Evolutionary conservation across 1,139 yeast species (phyloP).

Genomic region (Debaryomyces udenii): DNA sequence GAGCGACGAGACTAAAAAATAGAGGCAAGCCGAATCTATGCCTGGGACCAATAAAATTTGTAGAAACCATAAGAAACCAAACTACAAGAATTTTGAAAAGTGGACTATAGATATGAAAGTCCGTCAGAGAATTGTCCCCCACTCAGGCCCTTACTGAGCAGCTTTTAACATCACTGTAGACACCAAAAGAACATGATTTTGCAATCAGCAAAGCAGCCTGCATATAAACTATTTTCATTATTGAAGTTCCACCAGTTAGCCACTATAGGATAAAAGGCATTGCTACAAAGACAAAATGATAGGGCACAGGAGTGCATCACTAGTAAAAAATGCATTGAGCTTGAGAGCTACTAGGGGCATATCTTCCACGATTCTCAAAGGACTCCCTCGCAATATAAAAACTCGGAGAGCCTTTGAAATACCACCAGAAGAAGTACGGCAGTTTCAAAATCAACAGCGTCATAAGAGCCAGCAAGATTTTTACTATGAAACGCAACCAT

Average conservation of each 20-base stretch:
- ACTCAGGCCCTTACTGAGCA: too few species aligned
- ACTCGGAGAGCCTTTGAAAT: constrained; percentile 41
- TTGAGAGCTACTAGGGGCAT: not conserved
- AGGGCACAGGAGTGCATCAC: not conserved
- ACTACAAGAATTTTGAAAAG: too few species aligned
- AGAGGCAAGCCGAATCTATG: too few species aligned
- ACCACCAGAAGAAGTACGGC: constrained; percentile 40
- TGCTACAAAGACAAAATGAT: constrained; percentile 6
- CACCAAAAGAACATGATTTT: not conserved
- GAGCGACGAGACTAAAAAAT: too few species aligned
- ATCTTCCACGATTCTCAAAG: not conserved
- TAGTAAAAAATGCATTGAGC: constrained; percentile 2
- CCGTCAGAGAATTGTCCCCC: too few species aligned
- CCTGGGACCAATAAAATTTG: too few species aligned
- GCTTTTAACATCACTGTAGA: too few species aligned
- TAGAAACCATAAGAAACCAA: too few species aligned
- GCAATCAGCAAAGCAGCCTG: not conserved
- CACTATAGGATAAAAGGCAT: not conserved
- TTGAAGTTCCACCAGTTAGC: not conserved
- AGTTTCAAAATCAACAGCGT: constrained; percentile 22
- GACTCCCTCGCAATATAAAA: constrained; percentile 17
- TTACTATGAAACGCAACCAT: constrained; percentile 36
- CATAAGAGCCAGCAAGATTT: constrained; percentile 24
- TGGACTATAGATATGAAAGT: too few species aligned
- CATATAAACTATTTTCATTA: not conserved